Percentiles rank a stretch among this genome's conserved stretches.
Evolutionary conservation across 306 rosid genomes (phyloP).

Genomic region (Psophocarpus tetragonolobus): DNA sequence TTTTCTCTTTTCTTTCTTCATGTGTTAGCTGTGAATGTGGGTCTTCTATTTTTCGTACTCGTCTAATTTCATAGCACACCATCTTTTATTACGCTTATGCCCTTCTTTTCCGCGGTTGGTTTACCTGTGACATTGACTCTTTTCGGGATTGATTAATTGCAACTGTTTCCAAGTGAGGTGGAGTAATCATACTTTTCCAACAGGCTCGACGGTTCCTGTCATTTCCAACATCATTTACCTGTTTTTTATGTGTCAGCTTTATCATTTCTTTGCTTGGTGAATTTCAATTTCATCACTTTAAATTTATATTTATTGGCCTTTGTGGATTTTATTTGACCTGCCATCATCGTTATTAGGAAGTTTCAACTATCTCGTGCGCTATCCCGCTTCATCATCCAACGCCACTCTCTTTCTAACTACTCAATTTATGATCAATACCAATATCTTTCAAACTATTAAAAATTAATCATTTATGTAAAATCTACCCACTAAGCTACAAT

Average conservation of each 20-base stretch:
- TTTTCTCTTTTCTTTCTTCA: constrained; percentile 10
- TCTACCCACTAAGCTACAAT: not conserved
- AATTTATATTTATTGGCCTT: not conserved
- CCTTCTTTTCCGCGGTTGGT: not conserved
- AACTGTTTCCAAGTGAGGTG: constrained; percentile 35
- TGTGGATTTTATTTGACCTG: not conserved
- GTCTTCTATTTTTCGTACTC: constrained; percentile 32
- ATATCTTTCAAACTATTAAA: not conserved
- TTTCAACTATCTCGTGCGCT: not conserved
- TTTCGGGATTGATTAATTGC: constrained; percentile 11
- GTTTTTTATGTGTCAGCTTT: not conserved
- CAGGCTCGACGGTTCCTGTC: constrained; percentile 31
- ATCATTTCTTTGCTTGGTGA: not conserved
- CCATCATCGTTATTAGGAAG: not conserved
- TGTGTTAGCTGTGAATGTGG: constrained; percentile 19
- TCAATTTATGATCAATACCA: not conserved
- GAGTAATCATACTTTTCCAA: constrained; percentile 29
- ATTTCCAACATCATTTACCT: constrained; percentile 39
- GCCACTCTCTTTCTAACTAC: not conserved
- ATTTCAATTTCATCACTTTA: no score
- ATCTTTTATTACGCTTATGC: not conserved
- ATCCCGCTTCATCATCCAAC: not conserved
- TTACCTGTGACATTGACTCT: not conserved
- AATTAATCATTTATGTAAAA: not conserved
- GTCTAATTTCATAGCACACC: not conserved